Base-by-base conservation (phyloP, 2,329 filamentous ascomycete genomes). In the Sporothrix pseudoabietina region DNA sequence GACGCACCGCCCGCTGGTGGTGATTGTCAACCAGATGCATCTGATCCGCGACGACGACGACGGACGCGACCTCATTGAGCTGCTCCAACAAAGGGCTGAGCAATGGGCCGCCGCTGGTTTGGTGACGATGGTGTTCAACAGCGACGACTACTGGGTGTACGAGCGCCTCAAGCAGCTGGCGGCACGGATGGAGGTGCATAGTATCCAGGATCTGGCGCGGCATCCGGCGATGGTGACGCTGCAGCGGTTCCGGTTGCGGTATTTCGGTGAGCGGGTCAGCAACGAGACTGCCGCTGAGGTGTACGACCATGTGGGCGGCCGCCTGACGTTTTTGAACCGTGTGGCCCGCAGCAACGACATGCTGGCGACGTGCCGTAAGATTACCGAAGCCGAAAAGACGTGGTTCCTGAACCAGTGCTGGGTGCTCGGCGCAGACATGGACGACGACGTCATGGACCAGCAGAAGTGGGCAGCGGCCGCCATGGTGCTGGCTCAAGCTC, bases 101-200 rank as follows among this genome's bases (percentile, higher is more conserved):
- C 92, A 96, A 81, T 99, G 96, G 96, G 95, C 96, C 1, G 96
- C 95, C 1, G 90, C 92, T 26, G 95, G 94, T 76, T 87, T 99
- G 9, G 93, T 97, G 41, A 98, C 96, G 0, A 88, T 94, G 85
- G 90, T 99, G 47, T 94, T 99, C 83, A 98, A 98, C 82, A 94
- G 91, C 71, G 96, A 99, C 81, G 96, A 98, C 80, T 99, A 97
- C 82, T 99, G 96, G 96, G 92, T 99, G 0, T 98, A 98, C 78
- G 96, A 99, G 81, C 89, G 94, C 16, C 84, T 99, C 71, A 98
- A 98, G 85, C 91, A 93, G 80, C 91, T 97, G 74, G 93, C 94
- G 3, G 97, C 94, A 1, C 90, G 96, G 63, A 97, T 99, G 93
- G 94, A 98, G 79, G 92, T 99, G 4, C 91, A 97, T 52, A 90